These are phyloP conservation scores for Hygrophoropsis aurantiaca DNA, from an alignment of 768 basidiomycete species.

Conservation along the genomic window DNA sequence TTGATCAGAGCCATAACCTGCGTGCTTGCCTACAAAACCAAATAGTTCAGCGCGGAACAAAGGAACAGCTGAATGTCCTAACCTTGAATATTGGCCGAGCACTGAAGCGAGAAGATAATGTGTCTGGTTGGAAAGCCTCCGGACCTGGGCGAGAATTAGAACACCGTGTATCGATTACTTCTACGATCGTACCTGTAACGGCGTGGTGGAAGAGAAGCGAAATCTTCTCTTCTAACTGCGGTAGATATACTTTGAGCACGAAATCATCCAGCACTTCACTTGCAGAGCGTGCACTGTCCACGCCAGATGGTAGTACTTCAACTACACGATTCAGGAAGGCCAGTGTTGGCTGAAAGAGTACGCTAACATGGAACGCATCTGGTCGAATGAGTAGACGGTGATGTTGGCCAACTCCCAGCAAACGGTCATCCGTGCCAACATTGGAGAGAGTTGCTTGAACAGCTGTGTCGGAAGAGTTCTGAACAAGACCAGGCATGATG, in stretches of 20 bases:
- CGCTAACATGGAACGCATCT: slow-evolving; percentile 91
- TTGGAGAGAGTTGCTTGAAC: slow-evolving; percentile 57
- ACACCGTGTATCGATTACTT: background rate
- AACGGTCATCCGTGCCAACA: slow-evolving; percentile 70
- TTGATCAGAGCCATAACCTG: slow-evolving; percentile 89
- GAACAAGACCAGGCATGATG: slow-evolving; percentile 92
- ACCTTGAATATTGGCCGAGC: slow-evolving; percentile 81
- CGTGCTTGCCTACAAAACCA: slow-evolving; percentile 63
- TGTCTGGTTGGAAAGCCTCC: slow-evolving; percentile 87
- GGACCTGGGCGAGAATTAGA: slow-evolving; percentile 46
- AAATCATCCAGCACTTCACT: slow-evolving; percentile 87
- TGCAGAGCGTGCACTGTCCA: slow-evolving; percentile 64
- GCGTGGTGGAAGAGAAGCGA: slow-evolving; percentile 83
- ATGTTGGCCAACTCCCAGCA: slow-evolving; percentile 70
- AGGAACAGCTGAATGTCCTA: slow-evolving; percentile 3
- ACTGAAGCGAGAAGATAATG: slow-evolving; percentile 61
- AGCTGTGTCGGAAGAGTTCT: slow-evolving; percentile 62
- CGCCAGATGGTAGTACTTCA: slow-evolving; percentile 69
- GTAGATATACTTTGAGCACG: slow-evolving; percentile 87
- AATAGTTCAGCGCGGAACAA: background rate
- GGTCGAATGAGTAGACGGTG: slow-evolving; percentile 86
- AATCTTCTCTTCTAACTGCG: slow-evolving; percentile 94
- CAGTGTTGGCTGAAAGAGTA: slow-evolving; percentile 93
- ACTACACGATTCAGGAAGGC: slow-evolving; percentile 76
- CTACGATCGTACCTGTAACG: slow-evolving; percentile 56